Evolutionary conservation across 768 basidiomycete genomes (phyloP), one percentile per base, ranked within the genome.

Genomic region (Multifurca ochricompacta): DNA sequence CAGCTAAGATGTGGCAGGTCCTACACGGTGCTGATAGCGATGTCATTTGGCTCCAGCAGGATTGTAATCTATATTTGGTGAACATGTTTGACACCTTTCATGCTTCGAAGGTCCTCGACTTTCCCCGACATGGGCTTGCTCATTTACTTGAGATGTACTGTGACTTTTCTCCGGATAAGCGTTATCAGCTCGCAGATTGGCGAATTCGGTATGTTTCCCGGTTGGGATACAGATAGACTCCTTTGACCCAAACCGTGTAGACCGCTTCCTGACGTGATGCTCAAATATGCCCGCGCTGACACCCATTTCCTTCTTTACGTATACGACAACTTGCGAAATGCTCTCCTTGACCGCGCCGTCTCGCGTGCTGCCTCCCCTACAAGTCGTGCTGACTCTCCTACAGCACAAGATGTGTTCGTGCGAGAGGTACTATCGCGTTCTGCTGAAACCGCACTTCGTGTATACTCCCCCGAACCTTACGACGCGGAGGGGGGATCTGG

Each of bases 81-180:
- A 90, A 91, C 53, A 70, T 98, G n/a, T 98, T 99, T 66, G 95
- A 99, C 65, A 98, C 96, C 0, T 97, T 82, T 67, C 92, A 98
- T 61, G 95, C 94, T 1, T 92, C 94, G 0, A 89, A 87, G 64
- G 71, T 88, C 1, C 73, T 98, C 46, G 94, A 87, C 11, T 87
- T 91, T 62, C 85, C 87, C 0, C 78, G 83, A 31, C 88, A 93
- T 63, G 86, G 87, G 2, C 81, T 99, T 13, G 89, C 90, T 0
- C 78, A 82, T 39, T 75, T 98, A 11, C 77, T 98, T 7, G 82
- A 85, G 61, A 84, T 86, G 74, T 97, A 91, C 64, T 94, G 91
- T 64, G 83, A 91, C 63, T 93, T 92, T 62, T 76, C 77, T 6
- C 82, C 95, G 0, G 95, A 98, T 72, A 99, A 99, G 70, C 81